Base-by-base conservation (phyloP, 768 basidiomycete genomes). In the Naganishia vaughanmartiniae region DNA sequence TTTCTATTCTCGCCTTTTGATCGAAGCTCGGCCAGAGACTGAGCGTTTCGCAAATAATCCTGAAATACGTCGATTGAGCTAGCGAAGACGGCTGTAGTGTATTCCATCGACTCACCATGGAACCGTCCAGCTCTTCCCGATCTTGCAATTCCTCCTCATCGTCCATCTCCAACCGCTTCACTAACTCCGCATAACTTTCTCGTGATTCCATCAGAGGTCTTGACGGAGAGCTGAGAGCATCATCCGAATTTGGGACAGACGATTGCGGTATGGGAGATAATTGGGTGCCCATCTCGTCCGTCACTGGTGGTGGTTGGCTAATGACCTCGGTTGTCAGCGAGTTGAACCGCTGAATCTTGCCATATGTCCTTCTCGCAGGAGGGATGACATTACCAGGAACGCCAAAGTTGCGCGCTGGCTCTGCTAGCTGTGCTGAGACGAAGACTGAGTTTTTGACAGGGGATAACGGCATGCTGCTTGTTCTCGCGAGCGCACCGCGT, bases 1-100 rank as follows among this genome's bases (percentile, higher is more conserved):
- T 74, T 70, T 36, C 80, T 67, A 42, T 78, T 78, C 57, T 75
- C 77, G 0, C 80, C 80, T 72, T 74, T 74, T 10, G 78, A 77
- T 54, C 78, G 42, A 69, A 79, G 72, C 68, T 81, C 78, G 3
- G 80, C 73, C 7, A 78, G 79, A 9, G 74, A 73, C 70, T 71
- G 65, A 1, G 74, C 74, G 17, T 55, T 39, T 15, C 74, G 45
- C 21, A 73, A 45, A 72, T 68, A 48, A 17, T 56, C 46, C 67
- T 63, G 58, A 34, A 39, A 68, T 45, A 28, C 53, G 56, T 24
- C 2, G 4, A 26, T 14, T 42, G 42, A 63, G 60, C 39, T 15
- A 19, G 19, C 7, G 46, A 4, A 33, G 33, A 46, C 10, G 46
- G 1, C 39, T 17, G 11, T 12, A 28, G 48, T 42, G 21, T 17